Evolutionary conservation across 257 asterid species (phyloP), one percentile per base, ranked within the genome.

Genomic region (Petunia secreta): DNA sequence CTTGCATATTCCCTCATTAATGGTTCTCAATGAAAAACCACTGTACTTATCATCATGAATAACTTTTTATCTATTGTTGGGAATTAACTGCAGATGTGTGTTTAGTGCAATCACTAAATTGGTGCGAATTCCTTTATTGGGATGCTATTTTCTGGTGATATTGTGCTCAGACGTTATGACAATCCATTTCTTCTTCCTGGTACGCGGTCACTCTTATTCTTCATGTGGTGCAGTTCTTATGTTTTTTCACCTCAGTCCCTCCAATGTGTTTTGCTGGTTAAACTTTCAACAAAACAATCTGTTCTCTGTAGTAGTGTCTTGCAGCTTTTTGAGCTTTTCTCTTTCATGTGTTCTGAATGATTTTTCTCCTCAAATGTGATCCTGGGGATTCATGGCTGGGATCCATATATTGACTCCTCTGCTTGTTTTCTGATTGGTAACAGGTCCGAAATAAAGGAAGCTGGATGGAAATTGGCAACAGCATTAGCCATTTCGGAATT

Each of bases 391-490:
- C 60, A 34, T 43, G n/a, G n/a, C 15, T 36, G 8, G 59, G 75
- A 54, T 41, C 44, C n/a, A 81, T 64, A 41, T 11, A 11, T 50
- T 57, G 63, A 57, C 36, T 57, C 63, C 9, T 57, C 1, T 71
- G 34, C 77, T 71, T 73, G 34, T 73, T 73, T 83, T 77, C 43
- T 75, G 79, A 60, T 74, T 78, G 66, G 52, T 82, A n/a, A 80
- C 87, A 94, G 98, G 99, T 92, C 54, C 88, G 80, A 64, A 96
- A 96, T 71, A 94, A 94, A 1, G 99, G 99, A 78, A 94, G 99
- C 88, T 96, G 98, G 99, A 96, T 96, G 98, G 99, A 96, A 86
- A 96, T 96, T 16, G 99, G 99, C 1, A 96, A 96, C 93, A 93
- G 91, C 90, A 96, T 96, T 3, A 96, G 99, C 89, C 98, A 96